phyloP scores from a whole-genome alignment of 2,329 filamentous ascomycete genomes.

The Clarireedia paspali region DNA sequence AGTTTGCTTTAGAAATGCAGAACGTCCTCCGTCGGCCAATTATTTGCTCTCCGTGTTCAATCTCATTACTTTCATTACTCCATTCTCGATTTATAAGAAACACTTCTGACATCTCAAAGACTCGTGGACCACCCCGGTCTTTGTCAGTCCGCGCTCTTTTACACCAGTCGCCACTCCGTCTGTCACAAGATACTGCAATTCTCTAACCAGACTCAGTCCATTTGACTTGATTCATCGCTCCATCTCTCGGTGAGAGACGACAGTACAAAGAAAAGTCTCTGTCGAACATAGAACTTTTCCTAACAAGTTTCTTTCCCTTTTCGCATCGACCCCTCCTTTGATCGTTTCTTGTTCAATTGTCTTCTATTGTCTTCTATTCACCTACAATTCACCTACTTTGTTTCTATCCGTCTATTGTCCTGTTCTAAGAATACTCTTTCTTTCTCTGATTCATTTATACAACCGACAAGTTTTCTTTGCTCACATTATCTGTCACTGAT shows the following conservation, averaged over 20 bases:
- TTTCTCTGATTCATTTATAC: neutral
- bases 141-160: neutral
- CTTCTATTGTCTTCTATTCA: neutral
- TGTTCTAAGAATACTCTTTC: neutral
- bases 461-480: neutral
- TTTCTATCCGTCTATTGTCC: neutral
- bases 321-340: neutral
- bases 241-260: too few species aligned
- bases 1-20: neutral
- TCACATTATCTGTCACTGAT: slow-evolving; percentile 12
- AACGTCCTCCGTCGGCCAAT: slow-evolving; percentile 2
- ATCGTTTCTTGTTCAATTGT: neutral
- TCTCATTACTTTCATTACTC: neutral
- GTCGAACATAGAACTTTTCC: neutral
- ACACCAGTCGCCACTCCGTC: neutral
- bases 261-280: slow-evolving; percentile 3
- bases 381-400: neutral
- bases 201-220: neutral
- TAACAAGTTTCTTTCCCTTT: neutral
- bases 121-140: neutral
- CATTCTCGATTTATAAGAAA: neutral
- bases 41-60: neutral
- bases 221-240: too few species aligned
- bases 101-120: neutral
- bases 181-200: neutral